A percentile compares a stretch with the other conserved stretches of the same genome.
phyloP scores from a whole-genome alignment of 2,329 filamentous ascomycete genomes.

The Fusarium chaquense region DNA sequence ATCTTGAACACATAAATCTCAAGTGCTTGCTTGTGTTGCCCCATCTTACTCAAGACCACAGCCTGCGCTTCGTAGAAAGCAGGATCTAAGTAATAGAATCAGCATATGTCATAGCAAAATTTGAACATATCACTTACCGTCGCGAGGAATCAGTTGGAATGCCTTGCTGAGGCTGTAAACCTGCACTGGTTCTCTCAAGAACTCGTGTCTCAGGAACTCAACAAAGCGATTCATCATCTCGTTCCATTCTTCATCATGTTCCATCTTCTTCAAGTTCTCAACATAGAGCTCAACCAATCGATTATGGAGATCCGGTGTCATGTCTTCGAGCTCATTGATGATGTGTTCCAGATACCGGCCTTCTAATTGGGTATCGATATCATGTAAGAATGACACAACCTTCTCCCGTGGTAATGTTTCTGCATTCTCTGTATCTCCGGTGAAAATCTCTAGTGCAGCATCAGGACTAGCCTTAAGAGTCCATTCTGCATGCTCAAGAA shows the following conservation, averaged over 20 bases:
- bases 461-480: conserved; percentile 78
- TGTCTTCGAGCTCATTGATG: conserved; percentile 86
- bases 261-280: conserved; percentile 65
- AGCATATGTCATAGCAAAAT: conserved; percentile 4
- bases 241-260: conserved; percentile 63
- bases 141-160: conserved; percentile 80
- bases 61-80: conserved; percentile 91
- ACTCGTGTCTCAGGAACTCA: conserved; percentile 76
- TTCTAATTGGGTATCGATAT: conserved; percentile 77
- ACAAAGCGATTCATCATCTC: conserved; percentile 75
- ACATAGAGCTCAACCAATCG: conserved; percentile 77
- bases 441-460: conserved; percentile 90
- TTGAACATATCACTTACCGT: conserved; percentile 68
- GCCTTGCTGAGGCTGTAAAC: conserved; percentile 82
- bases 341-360: conserved; percentile 90
- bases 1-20: conserved; percentile 98
- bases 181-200: conserved; percentile 80
- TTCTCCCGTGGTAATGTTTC: conserved; percentile 84
- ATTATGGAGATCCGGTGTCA: conserved; percentile 89
- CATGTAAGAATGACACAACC: conserved; percentile 79
- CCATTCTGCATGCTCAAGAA: conserved; percentile 93
- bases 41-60: conserved; percentile 93
- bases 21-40: conserved; percentile 93
- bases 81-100: conserved; percentile 68
- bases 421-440: conserved; percentile 93